Conservation (phyloP, 805 yeast species). For the Barnettozyma californica region DNA sequence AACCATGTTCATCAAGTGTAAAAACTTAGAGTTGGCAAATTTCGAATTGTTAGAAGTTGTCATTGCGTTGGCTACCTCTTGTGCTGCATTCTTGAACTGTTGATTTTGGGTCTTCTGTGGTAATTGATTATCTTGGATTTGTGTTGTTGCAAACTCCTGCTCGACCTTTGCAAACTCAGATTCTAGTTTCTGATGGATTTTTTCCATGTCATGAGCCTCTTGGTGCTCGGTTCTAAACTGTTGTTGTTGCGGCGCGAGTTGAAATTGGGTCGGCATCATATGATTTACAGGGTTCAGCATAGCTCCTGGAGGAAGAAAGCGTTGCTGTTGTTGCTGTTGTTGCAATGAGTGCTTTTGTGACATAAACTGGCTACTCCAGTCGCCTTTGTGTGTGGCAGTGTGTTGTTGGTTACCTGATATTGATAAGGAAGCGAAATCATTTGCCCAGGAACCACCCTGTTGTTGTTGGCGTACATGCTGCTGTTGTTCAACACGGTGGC, state of each 20-base stretch:
- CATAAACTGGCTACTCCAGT: constrained; percentile 20
- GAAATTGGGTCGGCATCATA: constrained; percentile 9
- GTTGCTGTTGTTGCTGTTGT: constrained; percentile 6
- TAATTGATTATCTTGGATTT: not conserved
- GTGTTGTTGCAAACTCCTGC: constrained; percentile 3
- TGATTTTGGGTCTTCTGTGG: constrained; percentile 9
- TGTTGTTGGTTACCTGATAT: constrained; percentile 7
- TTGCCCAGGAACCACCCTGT: constrained; percentile 19
- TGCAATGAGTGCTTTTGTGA: not conserved
- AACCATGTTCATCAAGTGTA: constrained; percentile 23
- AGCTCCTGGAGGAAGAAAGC: constrained; percentile 4
- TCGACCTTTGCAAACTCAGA: constrained; percentile 13
- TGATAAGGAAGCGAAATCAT: constrained; percentile 19
- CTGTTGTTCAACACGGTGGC: constrained; percentile 8
- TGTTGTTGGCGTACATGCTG: constrained; percentile 1
- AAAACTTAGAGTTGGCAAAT: constrained; percentile 24
- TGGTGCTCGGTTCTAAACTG: constrained; percentile 21
- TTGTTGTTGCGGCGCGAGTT: constrained; percentile 4
- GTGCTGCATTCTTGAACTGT: constrained; percentile 23
- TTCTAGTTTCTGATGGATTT: constrained; percentile 15
- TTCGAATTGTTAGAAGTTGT: constrained; percentile 12
- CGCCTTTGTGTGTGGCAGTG: not conserved
- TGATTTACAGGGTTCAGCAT: constrained; percentile 6
- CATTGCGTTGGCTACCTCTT: constrained; percentile 24
- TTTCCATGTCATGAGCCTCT: constrained; percentile 13